Conservation (phyloP, 345 rosid genomes). For the Hibiscus tridactylites region DNA sequence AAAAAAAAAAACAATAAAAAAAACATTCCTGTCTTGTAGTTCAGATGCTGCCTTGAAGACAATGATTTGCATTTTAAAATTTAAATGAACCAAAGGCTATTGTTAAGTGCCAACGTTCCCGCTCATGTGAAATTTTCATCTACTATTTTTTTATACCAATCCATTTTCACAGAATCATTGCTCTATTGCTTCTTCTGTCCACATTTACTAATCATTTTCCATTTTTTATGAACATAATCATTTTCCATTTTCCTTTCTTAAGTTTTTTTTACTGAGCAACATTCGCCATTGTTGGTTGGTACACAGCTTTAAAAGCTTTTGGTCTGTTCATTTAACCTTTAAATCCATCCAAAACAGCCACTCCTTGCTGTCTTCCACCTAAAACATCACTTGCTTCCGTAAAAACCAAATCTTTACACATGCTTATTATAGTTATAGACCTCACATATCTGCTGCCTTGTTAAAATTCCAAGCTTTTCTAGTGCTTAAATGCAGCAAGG, state of each 20-base stretch:
- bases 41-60: background rate
- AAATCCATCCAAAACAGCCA: conserved; percentile 24
- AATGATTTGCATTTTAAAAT: background rate
- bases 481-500: conserved; percentile 8
- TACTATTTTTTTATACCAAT: background rate
- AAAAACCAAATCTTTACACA: conserved; percentile 6
- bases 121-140: background rate
- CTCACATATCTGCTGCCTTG: background rate
- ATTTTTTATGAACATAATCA: background rate
- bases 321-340: conserved; percentile 23
- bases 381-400: conserved; percentile 10
- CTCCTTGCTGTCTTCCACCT: conserved; percentile 18
- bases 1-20: background rate
- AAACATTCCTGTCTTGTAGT: background rate
- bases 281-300: conserved; percentile 33
- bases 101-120: background rate
- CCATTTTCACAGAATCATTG: background rate
- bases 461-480: background rate
- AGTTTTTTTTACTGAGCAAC: conserved; percentile 14
- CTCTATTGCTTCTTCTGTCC: background rate
- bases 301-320: conserved; percentile 14
- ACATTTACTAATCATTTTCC: background rate
- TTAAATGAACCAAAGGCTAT: background rate
- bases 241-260: background rate
- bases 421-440: background rate